These are phyloP conservation scores for Kazachstania martiniae DNA, from an alignment of 805 yeast species.

Conservation along the genomic window DNA sequence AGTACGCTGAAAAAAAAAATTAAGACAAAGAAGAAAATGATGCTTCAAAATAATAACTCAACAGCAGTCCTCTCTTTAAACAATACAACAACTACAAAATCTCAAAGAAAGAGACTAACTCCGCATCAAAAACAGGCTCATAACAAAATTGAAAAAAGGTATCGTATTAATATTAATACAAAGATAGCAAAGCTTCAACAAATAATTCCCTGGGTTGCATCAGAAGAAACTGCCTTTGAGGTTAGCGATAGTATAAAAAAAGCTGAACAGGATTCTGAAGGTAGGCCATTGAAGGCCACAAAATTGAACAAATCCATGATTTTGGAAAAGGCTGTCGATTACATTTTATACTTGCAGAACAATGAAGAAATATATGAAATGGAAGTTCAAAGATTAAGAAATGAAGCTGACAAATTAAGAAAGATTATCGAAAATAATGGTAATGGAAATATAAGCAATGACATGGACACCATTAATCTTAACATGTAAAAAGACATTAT, in stretches of 20 bases:
- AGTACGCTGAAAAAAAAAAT: too few relatives aligned
- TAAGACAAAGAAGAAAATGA: too few relatives aligned
- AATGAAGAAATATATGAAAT: slow-evolving; percentile 31
- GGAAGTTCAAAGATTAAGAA: slow-evolving; percentile 25
- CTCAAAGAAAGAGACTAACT: slow-evolving; percentile 44
- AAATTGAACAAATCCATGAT: slow-evolving; percentile 56
- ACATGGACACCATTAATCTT: too few relatives aligned
- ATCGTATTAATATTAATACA: slow-evolving; percentile 60
- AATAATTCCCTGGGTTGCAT: slow-evolving; percentile 57
- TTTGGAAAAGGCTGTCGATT: slow-evolving; percentile 56
- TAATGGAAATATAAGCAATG: too few relatives aligned
- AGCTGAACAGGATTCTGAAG: background rate
- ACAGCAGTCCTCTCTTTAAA: too few relatives aligned
- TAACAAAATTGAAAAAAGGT: slow-evolving; percentile 60
- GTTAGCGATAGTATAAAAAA: slow-evolving; percentile 14
- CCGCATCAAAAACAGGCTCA: slow-evolving; percentile 58
- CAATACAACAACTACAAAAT: slow-evolving; percentile 7
- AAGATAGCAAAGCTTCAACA: slow-evolving; percentile 58
- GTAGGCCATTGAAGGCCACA: slow-evolving; percentile 15
- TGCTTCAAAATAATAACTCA: too few relatives aligned
- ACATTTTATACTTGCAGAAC: slow-evolving; percentile 42
- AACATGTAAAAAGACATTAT: too few relatives aligned
- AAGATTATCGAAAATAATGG: background rate
- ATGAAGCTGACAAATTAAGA: slow-evolving; percentile 23
- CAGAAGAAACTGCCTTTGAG: slow-evolving; percentile 53